These are phyloP conservation scores for Hibiscus mutabilis DNA, from an alignment of 345 rosid species.

Conservation along the genomic window DNA sequence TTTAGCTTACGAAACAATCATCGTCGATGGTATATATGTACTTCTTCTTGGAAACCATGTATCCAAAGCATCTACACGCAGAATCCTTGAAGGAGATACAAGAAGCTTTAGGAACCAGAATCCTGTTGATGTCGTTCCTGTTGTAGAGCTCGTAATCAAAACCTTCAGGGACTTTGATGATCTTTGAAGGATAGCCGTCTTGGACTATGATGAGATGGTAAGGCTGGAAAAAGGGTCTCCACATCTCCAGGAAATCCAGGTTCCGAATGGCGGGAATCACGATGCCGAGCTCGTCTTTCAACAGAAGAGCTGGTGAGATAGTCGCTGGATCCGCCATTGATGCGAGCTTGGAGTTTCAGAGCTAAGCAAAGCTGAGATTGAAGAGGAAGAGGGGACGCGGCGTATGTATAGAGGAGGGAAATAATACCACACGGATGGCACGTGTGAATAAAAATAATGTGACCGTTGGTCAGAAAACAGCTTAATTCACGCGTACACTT, in stretches of 20 bases:
- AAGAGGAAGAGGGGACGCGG: not conserved
- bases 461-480: not conserved
- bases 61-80: constrained; percentile 72
- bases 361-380: not conserved
- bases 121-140: constrained; percentile 52
- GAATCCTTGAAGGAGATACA: constrained; percentile 69
- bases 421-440: not conserved
- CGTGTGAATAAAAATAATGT: not conserved
- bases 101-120: constrained; percentile 67
- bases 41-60: constrained; percentile 66
- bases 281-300: not conserved
- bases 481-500: not conserved
- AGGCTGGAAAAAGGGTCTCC: constrained; percentile 36
- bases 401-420: not conserved
- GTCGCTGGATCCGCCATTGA: not conserved
- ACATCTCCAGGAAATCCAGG: not conserved
- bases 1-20: constrained; percentile 75
- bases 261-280: not conserved
- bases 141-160: not conserved
- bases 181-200: not conserved
- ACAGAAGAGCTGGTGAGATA: not conserved
- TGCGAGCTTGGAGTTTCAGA: not conserved
- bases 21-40: constrained; percentile 80
- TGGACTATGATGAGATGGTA: constrained; percentile 82
- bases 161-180: not conserved